Base-by-base conservation (phyloP, 2,329 filamentous ascomycete genomes). In the Exophiala xenobiotica region DNA sequence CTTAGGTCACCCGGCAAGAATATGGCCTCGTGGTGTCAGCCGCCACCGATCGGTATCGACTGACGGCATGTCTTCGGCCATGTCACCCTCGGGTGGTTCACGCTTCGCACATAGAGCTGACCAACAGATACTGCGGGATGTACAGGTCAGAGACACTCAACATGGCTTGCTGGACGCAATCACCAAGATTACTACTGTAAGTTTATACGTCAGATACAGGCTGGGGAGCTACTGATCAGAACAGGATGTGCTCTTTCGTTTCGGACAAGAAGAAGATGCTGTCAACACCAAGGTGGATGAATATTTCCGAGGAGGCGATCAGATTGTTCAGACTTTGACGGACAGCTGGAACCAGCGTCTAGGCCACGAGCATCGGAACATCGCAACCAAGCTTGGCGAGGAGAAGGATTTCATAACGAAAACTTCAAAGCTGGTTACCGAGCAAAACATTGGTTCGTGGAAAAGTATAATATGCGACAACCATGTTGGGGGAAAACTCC, bases 241-340 rank as follows among this genome's bases (percentile, higher is more conserved):
- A 22, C 23, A 57, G 55, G 51, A 57, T 48, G 51, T 57, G 6
- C 35, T 57, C 7, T 53, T 52, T 40, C 55, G 55, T 12, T 57
- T 57, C 20, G 46, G 51, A 7, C 33, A 49, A 39, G 55, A 57
- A 45, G 55, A 57, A 42, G 55, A 57, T 33, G 55, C 49, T 20
- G 44, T 54, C 8, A 44, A 31, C 19, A 40, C 48, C 6, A 54
- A 50, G 19, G 44, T 54, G 3, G 37, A 49, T 9, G 22, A 50
- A 31, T 49, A 46, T 18, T 24, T 23, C 14, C 31, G 45, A 11
- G 51, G 55, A 24, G 51, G 51, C 1, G 39, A 40, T n/a, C 33
- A 27, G 19, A 40, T 57, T 23, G 24, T 54, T 6, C 43, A 47
- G 20, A 54, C 55, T 11, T 23, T 57, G 49, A 50, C 48, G 6